Evolutionary conservation across 2,329 filamentous ascomycete genomes (phyloP), one percentile per base, ranked within the genome.

Genomic region (Coccinonectria pachysandricola): DNA sequence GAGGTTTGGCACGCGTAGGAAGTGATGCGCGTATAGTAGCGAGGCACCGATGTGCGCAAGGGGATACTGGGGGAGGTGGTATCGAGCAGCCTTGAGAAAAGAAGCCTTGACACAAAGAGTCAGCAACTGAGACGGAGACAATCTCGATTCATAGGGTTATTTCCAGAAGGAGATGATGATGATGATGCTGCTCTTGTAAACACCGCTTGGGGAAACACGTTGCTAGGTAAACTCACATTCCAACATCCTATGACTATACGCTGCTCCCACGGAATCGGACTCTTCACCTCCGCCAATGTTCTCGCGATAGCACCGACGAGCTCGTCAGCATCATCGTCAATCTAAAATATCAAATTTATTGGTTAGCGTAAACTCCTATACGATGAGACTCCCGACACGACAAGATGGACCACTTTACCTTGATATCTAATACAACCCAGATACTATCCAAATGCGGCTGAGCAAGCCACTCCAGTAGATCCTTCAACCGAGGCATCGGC

Each of bases 381-480:
- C n/a, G n/a, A n/a, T n/a, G n/a, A n/a, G n/a, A n/a, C n/a, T n/a
- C n/a, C n/a, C n/a, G n/a, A n/a, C n/a, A n/a, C n/a, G n/a, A n/a
- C n/a, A n/a, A n/a, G n/a, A n/a, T n/a, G n/a, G n/a, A n/a, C n/a
- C n/a, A n/a, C n/a, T 46, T 12, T 53, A 83, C 77, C 64, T 95
- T 96, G 51, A 96, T 83, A 51, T 96, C 88, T 4, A 96, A 61
- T 34, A 95, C 54, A 5, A 91, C 44, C 87, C 87, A 94, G 7
- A 87, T 63, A 21, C 78, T 53, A 43, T 82, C 72, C 19, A 69
- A 51, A 1, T 65, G 77, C 0, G 76, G 76, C 38, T 70, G 60
- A 1, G 70, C 63, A 27, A 96, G 53, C 46, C 79, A 88, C 32
- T 71, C 64, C 7, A 95, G 60, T 27, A 95, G 57, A 45, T 95